phyloP scores from a whole-genome alignment of 306 rosid species.

The Cucurbita maxima region DNA sequence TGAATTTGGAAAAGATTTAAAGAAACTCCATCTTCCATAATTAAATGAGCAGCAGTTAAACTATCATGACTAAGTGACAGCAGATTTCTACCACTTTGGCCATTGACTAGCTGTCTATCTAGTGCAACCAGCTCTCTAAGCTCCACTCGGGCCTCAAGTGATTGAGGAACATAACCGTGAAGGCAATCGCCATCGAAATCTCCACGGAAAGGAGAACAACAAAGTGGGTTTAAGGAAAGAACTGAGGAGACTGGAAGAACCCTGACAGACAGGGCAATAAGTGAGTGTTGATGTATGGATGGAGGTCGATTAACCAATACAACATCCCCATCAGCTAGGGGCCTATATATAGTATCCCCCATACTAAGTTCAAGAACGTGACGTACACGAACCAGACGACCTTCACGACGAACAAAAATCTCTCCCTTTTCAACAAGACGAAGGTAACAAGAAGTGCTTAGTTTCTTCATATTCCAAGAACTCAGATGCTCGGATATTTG shows the following conservation, averaged over 20 bases:
- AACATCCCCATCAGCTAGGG: slow-evolving; percentile 57
- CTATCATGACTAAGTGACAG: slow-evolving; percentile 88
- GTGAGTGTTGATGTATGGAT: slow-evolving; percentile 88
- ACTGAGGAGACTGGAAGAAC: slow-evolving; percentile 59
- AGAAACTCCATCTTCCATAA: slow-evolving; percentile 43
- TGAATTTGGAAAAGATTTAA: slow-evolving; percentile 57
- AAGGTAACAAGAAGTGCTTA: slow-evolving; percentile 37
- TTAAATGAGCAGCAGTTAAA: slow-evolving; percentile 66
- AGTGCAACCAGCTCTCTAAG: slow-evolving; percentile 70
- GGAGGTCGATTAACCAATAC: slow-evolving; percentile 91
- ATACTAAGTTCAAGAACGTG: slow-evolving; percentile 33
- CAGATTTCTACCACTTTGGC: slow-evolving; percentile 78
- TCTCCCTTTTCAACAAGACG: slow-evolving; percentile 51
- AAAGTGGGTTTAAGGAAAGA: slow-evolving; percentile 66
- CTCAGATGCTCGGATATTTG: slow-evolving; percentile 53
- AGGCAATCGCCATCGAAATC: slow-evolving; percentile 99
- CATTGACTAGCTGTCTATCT: slow-evolving; percentile 61
- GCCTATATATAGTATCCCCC: slow-evolving; percentile 65
- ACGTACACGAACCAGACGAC: slow-evolving; percentile 22
- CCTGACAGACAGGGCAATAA: slow-evolving; percentile 53
- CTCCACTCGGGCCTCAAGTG: slow-evolving; percentile 63
- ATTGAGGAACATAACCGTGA: slow-evolving; percentile 86
- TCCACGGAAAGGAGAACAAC: slow-evolving; percentile 89
- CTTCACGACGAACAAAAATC: slow-evolving; percentile 42
- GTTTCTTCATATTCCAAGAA: slow-evolving; percentile 41